These are phyloP conservation scores for Populus simonii DNA, from an alignment of 345 rosid genomes.

Conservation along the genomic window DNA sequence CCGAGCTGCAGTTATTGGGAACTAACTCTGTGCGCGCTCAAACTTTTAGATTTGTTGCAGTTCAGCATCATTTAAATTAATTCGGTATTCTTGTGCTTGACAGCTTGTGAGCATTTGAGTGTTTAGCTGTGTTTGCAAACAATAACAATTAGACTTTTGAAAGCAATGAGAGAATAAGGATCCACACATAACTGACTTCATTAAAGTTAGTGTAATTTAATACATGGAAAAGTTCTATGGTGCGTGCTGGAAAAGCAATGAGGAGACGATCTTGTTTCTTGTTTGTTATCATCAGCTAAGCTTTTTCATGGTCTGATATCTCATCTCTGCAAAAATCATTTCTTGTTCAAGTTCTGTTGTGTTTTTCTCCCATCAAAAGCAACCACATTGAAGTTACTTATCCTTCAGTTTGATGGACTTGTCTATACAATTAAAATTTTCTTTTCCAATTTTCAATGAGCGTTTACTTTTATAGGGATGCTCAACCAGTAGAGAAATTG, in stretches of 20 bases:
- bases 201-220: neutral
- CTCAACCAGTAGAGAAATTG: constrained; percentile 70
- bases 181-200: neutral
- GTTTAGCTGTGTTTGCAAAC: neutral
- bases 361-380: neutral
- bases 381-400: neutral
- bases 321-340: neutral
- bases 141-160: neutral
- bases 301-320: neutral
- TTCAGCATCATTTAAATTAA: neutral
- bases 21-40: neutral
- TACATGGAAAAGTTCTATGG: neutral
- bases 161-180: neutral
- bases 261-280: neutral
- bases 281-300: neutral
- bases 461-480: constrained; percentile 44
- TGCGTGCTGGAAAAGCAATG: neutral
- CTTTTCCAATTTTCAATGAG: neutral
- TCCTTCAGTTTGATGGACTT: constrained; percentile 2
- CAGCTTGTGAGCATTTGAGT: neutral
- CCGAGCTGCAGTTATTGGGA: neutral
- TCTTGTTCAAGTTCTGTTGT: neutral
- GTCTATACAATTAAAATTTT: neutral
- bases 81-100: neutral
- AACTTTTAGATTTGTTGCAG: neutral